Evolutionary conservation across 768 basidiomycete genomes (phyloP).

Genomic region (Tylopilus subfusipes): DNA sequence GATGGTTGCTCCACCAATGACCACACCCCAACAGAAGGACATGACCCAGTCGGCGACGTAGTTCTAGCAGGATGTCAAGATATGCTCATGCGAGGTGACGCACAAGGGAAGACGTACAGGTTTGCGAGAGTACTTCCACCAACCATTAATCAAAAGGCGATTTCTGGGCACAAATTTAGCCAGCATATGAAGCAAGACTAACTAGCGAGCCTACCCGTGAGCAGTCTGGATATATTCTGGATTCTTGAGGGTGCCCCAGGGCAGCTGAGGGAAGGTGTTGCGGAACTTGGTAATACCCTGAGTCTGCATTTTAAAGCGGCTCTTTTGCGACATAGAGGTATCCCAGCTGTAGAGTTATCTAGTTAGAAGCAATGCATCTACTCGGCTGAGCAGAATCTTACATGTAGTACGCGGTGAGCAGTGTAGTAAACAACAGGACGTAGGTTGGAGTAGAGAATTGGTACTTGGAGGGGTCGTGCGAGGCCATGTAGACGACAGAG

Average conservation of each 20-base stretch:
- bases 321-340: slow-evolving; percentile 94
- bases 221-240: slow-evolving; percentile 91
- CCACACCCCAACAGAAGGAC: slow-evolving; percentile 80
- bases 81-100: not conserved
- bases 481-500: slow-evolving; percentile 97
- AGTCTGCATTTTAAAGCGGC: slow-evolving; percentile 95
- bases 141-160: slow-evolving; percentile 86
- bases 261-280: slow-evolving; percentile 91
- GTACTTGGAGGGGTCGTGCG: slow-evolving; percentile 84
- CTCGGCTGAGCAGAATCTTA: slow-evolving; percentile 33
- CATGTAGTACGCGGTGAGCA: slow-evolving; percentile 86
- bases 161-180: slow-evolving; percentile 49
- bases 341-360: slow-evolving; percentile 67
- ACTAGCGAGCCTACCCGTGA: slow-evolving; percentile 61
- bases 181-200: not conserved
- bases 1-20: slow-evolving; percentile 68
- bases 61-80: slow-evolving; percentile 47
- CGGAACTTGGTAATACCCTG: slow-evolving; percentile 84
- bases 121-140: slow-evolving; percentile 94
- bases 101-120: slow-evolving; percentile 52
- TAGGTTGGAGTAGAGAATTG: slow-evolving; percentile 77
- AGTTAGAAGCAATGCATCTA: not conserved
- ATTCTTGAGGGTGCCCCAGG: slow-evolving; percentile 76
- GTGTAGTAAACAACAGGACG: slow-evolving; percentile 65
- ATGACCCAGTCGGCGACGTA: slow-evolving; percentile 93